Evolutionary conservation across 2,329 filamentous ascomycete genomes (phyloP).

Genomic region (Trichoderma aggressivum): DNA sequence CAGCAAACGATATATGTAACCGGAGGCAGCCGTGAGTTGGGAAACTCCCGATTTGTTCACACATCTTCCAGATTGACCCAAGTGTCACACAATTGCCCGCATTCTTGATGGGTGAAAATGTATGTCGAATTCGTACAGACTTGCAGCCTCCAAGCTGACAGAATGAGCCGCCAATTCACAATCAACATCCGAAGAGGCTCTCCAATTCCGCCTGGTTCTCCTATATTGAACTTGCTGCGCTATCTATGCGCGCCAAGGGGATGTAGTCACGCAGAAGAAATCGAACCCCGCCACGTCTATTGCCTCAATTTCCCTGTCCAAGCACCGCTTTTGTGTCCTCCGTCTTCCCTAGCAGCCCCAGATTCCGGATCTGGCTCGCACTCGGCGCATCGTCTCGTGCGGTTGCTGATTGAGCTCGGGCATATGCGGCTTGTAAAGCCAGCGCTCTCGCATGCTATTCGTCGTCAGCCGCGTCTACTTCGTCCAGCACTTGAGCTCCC

Average conservation of each 20-base stretch:
- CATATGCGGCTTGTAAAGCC: constrained; percentile 79
- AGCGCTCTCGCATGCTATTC: constrained; percentile 70
- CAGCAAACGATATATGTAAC: not conserved
- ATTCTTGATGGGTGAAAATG: not conserved
- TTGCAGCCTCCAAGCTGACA: not conserved
- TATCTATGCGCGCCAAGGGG: constrained; percentile 7
- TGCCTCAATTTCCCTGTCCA: constrained; percentile 30
- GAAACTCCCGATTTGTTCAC: not conserved
- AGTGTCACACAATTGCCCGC: not conserved
- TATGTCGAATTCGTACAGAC: not conserved
- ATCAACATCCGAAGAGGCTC: not conserved
- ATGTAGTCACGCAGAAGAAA: not conserved
- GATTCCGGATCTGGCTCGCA: constrained; percentile 79
- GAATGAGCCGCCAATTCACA: not conserved
- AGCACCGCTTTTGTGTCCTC: constrained; percentile 68
- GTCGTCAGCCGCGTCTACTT: constrained; percentile 20
- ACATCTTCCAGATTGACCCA: not conserved
- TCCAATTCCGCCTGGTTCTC: not conserved
- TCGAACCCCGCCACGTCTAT: not conserved
- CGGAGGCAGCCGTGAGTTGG: not conserved
- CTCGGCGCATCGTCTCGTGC: constrained; percentile 77
- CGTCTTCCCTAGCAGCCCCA: constrained; percentile 80
- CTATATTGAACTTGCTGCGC: constrained; percentile 10
- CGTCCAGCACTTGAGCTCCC: not conserved
- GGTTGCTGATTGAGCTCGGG: constrained; percentile 71